Percentiles rank a stretch among this genome's conserved stretches.
These are phyloP conservation scores for Pleurotus salmoneostramineus DNA, from an alignment of 768 basidiomycete species.

Conservation along the genomic window DNA sequence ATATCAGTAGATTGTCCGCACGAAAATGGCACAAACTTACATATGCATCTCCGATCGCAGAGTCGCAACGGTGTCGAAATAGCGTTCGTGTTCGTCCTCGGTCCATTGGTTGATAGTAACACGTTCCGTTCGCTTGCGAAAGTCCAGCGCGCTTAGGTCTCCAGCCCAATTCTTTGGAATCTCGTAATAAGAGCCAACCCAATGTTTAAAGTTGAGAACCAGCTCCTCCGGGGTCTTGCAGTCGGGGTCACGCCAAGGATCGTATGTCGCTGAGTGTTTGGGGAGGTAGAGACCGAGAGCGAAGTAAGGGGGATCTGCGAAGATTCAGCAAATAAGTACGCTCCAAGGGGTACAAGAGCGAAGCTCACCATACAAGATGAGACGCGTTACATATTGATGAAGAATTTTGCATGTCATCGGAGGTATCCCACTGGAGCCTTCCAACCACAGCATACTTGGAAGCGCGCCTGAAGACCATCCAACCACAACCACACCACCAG, in stretches of 20 bases:
- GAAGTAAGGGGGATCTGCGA: constrained; percentile 25
- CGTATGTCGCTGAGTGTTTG: constrained; percentile 10
- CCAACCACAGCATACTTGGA: constrained; percentile 4
- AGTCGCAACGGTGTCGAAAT: constrained; percentile 13
- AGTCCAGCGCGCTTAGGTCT: constrained; percentile 16
- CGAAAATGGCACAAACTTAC: constrained; percentile 20
- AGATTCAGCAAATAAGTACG: background rate
- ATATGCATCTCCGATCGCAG: constrained; percentile 15
- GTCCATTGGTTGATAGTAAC: constrained; percentile 18
- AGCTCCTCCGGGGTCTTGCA: constrained; percentile 13
- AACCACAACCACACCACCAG: constrained; percentile 15
- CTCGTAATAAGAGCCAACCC: constrained; percentile 13
- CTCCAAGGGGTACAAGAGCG: background rate
- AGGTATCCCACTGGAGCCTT: constrained; percentile 4
- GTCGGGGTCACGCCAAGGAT: constrained; percentile 19
- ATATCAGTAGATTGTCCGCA: constrained; percentile 14
- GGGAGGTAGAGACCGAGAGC: constrained; percentile 24
- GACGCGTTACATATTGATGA: constrained; percentile 10
- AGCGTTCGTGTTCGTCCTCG: constrained; percentile 13
- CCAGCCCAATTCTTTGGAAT: constrained; percentile 13
- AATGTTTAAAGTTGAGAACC: constrained; percentile 6
- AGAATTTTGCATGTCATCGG: constrained; percentile 2
- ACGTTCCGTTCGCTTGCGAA: constrained; percentile 13
- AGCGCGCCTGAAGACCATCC: constrained; percentile 18
- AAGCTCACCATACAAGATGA: constrained; percentile 15